phyloP scores from a whole-genome alignment of 306 rosid species.

The Senna tora region DNA sequence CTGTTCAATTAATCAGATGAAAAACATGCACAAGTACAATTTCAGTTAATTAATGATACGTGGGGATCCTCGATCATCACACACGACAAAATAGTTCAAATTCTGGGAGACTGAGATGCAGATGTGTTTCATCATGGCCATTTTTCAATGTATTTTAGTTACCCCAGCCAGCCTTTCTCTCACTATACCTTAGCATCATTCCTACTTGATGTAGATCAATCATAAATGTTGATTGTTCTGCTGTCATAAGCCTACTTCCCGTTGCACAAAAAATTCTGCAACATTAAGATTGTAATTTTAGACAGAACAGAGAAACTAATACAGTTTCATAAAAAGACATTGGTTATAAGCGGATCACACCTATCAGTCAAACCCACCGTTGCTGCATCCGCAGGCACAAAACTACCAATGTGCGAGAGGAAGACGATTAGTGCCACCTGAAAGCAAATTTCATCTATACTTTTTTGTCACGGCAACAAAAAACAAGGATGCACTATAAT shows the following conservation, averaged over 20 bases:
- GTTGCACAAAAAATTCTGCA: constrained; percentile 92
- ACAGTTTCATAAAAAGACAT: constrained; percentile 34
- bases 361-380: constrained; percentile 97
- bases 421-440: constrained; percentile 95
- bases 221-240: constrained; percentile 93
- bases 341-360: constrained; percentile 45
- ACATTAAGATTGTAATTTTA: constrained; percentile 26
- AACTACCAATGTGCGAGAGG: constrained; percentile 94
- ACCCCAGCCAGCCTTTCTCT: constrained; percentile 26
- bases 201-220: constrained; percentile 97
- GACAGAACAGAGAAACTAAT: constrained; percentile 7
- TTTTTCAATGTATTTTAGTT: constrained; percentile 19
- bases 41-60: not conserved
- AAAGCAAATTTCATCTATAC: constrained; percentile 24
- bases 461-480: constrained; percentile 13
- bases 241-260: constrained; percentile 91
- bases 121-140: constrained; percentile 7
- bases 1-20: constrained; percentile 16
- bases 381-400: constrained; percentile 97
- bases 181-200: constrained; percentile 85
- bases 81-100: constrained; percentile 20
- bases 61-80: constrained; percentile 16
- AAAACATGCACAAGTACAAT: constrained; percentile 16
- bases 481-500: not conserved
- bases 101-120: constrained; percentile 26